Percentiles rank a stretch among this genome's conserved stretches.
These are phyloP conservation scores for Solanum appendiculatum DNA, from an alignment of 257 asterid species.

Conservation along the genomic window DNA sequence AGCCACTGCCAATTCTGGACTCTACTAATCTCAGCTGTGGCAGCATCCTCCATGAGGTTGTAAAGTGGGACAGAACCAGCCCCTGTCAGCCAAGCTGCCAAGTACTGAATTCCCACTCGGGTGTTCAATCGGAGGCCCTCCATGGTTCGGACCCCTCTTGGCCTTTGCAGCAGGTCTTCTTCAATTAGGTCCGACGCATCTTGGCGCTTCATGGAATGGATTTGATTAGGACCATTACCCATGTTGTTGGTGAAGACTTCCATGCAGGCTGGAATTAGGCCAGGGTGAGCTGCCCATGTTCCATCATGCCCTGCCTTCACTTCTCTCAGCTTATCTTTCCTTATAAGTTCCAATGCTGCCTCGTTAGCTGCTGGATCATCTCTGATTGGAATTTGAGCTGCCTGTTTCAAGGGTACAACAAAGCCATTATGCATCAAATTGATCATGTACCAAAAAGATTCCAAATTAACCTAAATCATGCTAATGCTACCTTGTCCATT, in stretches of 20 bases:
- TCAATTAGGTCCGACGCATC: conserved; percentile 47
- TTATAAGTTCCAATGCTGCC: conserved; percentile 67
- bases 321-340: conserved; percentile 72
- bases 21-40: conserved; percentile 94
- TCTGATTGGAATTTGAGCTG: conserved; percentile 89
- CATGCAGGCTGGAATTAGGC: conserved; percentile 63
- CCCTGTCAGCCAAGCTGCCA: conserved; percentile 90
- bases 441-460: not conserved
- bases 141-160: conserved; percentile 70
- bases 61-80: conserved; percentile 86
- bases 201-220: conserved; percentile 42
- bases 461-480: not conserved
- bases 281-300: conserved; percentile 99
- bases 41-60: conserved; percentile 98
- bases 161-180: conserved; percentile 68
- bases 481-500: not conserved
- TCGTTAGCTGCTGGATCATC: conserved; percentile 74
- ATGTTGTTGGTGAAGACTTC: conserved; percentile 57
- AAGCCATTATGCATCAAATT: not conserved
- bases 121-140: conserved; percentile 92
- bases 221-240: conserved; percentile 57
- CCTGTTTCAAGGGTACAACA: conserved; percentile 33
- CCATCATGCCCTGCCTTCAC: conserved; percentile 96
- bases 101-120: conserved; percentile 79
- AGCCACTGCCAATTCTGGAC: conserved; percentile 99